Conservation (phyloP, 495 filamentous ascomycete genomes). For the Talaromyces ruber region DNA sequence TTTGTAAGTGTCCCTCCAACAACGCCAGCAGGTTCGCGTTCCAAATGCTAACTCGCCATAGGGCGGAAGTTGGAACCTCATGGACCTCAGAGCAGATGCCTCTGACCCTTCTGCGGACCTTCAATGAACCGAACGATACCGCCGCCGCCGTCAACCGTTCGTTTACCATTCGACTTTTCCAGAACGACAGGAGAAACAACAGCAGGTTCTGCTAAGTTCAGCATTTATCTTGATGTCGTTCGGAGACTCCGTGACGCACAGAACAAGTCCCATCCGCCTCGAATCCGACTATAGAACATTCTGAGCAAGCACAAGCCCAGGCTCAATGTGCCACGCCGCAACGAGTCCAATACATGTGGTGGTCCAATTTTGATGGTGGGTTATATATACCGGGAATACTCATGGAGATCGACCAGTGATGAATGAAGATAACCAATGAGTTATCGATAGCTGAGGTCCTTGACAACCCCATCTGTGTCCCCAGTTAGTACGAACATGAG, state of each 20-base stretch:
- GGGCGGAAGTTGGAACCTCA: too few relatives aligned
- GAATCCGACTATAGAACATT: neutral
- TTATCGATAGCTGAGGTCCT: neutral
- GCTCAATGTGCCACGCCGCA: neutral
- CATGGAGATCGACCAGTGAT: neutral
- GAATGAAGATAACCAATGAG: neutral
- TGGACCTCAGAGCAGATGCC: too few relatives aligned
- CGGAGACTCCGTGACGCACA: too few relatives aligned
- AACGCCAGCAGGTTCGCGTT: too few relatives aligned
- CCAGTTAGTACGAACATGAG: neutral
- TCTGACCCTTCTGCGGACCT: neutral
- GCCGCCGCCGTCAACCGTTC: too few relatives aligned
- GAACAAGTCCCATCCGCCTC: too few relatives aligned
- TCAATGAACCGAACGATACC: neutral
- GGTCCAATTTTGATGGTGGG: neutral
- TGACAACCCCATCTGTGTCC: neutral
- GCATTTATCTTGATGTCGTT: too few relatives aligned
- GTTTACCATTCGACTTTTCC: too few relatives aligned
- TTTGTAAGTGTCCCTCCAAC: too few relatives aligned
- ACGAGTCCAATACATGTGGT: neutral
- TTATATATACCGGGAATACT: neutral
- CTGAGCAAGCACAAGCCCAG: neutral
- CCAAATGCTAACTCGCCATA: too few relatives aligned
- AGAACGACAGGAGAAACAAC: too few relatives aligned
- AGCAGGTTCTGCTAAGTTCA: too few relatives aligned